These are phyloP conservation scores for Cnidoscolus chayamansa DNA, from an alignment of 441 rosid species.

Conservation along the genomic window DNA sequence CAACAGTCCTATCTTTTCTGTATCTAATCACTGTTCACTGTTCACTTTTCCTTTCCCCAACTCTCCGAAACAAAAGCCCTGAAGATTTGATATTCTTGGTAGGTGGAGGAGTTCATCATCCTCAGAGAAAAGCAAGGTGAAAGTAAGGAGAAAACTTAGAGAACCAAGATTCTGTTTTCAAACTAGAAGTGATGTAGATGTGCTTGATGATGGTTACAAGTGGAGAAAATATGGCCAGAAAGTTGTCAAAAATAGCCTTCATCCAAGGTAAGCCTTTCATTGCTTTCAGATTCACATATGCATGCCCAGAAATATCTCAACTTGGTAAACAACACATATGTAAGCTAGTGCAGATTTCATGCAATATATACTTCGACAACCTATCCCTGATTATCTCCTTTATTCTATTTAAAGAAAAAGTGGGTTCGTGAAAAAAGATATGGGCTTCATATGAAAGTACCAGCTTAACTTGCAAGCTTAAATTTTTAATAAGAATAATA, in stretches of 20 bases:
- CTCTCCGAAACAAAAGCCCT: constrained; percentile 6
- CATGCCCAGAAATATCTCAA: neutral
- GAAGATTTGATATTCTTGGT: constrained; percentile 14
- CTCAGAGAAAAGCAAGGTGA: constrained; percentile 67
- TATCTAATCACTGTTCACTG: constrained; percentile 1
- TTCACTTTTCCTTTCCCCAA: neutral
- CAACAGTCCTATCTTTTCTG: constrained; percentile 22
- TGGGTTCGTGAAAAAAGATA: neutral
- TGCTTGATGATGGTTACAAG: constrained; percentile 90
- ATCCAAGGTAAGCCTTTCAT: constrained; percentile 59
- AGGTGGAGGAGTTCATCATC: constrained; percentile 84
- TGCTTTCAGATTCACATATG: neutral
- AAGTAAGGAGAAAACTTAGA: constrained; percentile 84
- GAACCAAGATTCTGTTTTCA: constrained; percentile 98
- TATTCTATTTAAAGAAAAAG: neutral
- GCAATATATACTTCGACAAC: neutral
- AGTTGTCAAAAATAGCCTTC: constrained; percentile 93
- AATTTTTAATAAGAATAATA: neutral
- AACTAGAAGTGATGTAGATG: constrained; percentile 89
- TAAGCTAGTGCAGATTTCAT: neutral
- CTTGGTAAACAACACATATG: no score
- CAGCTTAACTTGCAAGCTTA: constrained; percentile 5
- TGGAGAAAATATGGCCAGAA: constrained; percentile 99
- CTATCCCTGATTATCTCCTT: neutral
- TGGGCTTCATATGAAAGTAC: neutral